phyloP scores from a whole-genome alignment of 106 monocot species.

The Iris macrosiphon region DNA sequence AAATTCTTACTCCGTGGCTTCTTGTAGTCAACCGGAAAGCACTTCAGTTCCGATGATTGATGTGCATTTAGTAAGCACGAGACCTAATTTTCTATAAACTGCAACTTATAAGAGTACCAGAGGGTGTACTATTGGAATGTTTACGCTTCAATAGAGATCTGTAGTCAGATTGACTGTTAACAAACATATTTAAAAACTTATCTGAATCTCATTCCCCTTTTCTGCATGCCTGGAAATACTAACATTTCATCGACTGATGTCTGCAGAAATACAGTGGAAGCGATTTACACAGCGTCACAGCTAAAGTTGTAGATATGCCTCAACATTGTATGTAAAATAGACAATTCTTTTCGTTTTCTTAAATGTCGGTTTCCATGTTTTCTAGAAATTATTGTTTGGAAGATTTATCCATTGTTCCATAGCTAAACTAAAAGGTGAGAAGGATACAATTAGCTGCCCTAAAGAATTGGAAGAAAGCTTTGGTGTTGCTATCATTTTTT shows the following conservation, averaged over 20 bases:
- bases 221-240: not conserved
- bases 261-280: constrained; percentile 78
- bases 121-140: too few relatives aligned
- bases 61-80: constrained; percentile 71
- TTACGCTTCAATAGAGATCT: too few relatives aligned
- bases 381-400: not conserved
- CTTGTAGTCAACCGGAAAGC: constrained; percentile 86
- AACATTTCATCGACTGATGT: not conserved
- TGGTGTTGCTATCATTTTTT: too few relatives aligned
- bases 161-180: too few relatives aligned
- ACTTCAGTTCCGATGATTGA: constrained; percentile 93
- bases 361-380: not conserved
- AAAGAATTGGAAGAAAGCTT: too few relatives aligned
- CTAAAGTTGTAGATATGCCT: constrained; percentile 97
- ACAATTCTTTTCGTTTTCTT: constrained; percentile 2
- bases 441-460: too few relatives aligned
- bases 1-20: constrained; percentile 95
- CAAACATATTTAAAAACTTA: too few relatives aligned
- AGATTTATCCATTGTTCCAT: too few relatives aligned
- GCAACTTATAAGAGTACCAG: too few relatives aligned
- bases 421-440: too few relatives aligned
- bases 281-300: constrained; percentile 89
- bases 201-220: not conserved
- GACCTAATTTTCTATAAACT: not conserved
- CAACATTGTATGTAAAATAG: constrained; percentile 68